Conservation (phyloP, 1,139 yeast genomes). For the Kodamaea ohmeri region DNA sequence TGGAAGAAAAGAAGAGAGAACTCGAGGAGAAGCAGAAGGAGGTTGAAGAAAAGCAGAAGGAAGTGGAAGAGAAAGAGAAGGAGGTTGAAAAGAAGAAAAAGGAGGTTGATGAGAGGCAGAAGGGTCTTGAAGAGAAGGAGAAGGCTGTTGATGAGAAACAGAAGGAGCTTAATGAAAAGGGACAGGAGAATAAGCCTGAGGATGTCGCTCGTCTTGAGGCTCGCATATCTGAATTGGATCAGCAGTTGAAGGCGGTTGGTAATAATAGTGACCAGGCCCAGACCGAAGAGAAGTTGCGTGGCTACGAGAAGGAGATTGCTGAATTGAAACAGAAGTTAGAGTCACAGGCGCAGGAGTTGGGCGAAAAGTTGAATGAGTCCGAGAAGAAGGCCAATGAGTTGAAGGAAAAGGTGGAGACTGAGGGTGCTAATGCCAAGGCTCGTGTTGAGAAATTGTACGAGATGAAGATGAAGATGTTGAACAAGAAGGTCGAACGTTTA, state of each 20-base stretch:
- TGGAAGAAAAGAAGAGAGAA: conserved; percentile 9
- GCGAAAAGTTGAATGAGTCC: conserved; percentile 2
- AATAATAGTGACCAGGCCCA: conserved; percentile 9
- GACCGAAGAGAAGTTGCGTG: background rate
- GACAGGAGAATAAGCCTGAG: conserved; percentile 5
- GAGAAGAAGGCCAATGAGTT: conserved; percentile 17
- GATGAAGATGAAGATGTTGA: conserved; percentile 42
- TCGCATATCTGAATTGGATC: conserved; percentile 6
- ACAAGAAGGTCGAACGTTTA: conserved; percentile 39
- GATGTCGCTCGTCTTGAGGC: conserved; percentile 13
- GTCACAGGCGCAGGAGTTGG: background rate
- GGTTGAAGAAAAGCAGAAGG: conserved; percentile 5
- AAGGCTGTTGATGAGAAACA: conserved; percentile 12
- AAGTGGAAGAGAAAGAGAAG: conserved; percentile 17
- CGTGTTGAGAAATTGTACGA: conserved; percentile 42
- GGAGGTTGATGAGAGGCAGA: conserved; percentile 6
- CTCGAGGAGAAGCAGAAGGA: conserved; percentile 14
- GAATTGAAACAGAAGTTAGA: background rate
- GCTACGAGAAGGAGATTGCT: background rate
- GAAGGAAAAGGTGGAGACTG: conserved; percentile 31
- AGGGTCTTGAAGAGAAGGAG: conserved; percentile 17
- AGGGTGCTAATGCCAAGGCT: conserved; percentile 28
- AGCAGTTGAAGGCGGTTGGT: conserved; percentile 4
- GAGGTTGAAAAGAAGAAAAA: conserved; percentile 15
- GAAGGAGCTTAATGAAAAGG: conserved; percentile 12